Base-by-base conservation (phyloP, 306 rosid genomes). In the Quercus ilex region DNA sequence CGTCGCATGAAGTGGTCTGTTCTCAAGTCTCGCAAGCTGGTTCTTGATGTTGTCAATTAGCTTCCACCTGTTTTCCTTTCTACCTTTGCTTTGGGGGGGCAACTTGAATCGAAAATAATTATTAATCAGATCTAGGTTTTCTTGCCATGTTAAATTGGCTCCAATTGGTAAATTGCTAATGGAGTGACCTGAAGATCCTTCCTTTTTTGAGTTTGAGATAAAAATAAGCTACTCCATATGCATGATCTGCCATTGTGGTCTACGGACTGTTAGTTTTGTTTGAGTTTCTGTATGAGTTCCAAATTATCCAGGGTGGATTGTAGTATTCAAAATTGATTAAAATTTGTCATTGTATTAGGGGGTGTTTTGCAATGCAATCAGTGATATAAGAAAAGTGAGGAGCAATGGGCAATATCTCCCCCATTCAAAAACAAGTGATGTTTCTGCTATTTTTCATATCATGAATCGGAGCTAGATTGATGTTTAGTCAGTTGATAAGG, bases 1-100 rank as follows among this genome's bases (percentile, higher is more conserved):
- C 92, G 99, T 20, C 98, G 99, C 23, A 82, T 95, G 83, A 88
- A 79, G 86, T 96, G 99, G 99, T 93, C 98, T 1, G 88, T 89
- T 88, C 83, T 91, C 6, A 96, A 96, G 94, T 96, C 99, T 31
- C 98, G 98, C 85, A 96, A 96, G 90, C 89, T 96, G 89, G 96
- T 96, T 83, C 89, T 96, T 59, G 98, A 96, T 80, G 99, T 93
- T 65, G 95, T 96, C 83, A 96, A 96, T 86, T 91, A 93, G 91
- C 78, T 79, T 58, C 78, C 68, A 59, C 74, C 55, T 43, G 56
- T 71, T 78, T 85, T 80, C 78, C 1, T 74, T 77, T 74, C 25
- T 26, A 74, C 74, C 83, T 88, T 67, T 78, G 84, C 77, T 82
- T 76, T 77, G 31, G 83, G 74, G 83, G 84, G 71, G 74, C 53